A percentile compares a stretch with the other conserved stretches of the same genome.
Evolutionary conservation across 345 rosid species (phyloP).

Genomic region (Aquilaria sinensis): DNA sequence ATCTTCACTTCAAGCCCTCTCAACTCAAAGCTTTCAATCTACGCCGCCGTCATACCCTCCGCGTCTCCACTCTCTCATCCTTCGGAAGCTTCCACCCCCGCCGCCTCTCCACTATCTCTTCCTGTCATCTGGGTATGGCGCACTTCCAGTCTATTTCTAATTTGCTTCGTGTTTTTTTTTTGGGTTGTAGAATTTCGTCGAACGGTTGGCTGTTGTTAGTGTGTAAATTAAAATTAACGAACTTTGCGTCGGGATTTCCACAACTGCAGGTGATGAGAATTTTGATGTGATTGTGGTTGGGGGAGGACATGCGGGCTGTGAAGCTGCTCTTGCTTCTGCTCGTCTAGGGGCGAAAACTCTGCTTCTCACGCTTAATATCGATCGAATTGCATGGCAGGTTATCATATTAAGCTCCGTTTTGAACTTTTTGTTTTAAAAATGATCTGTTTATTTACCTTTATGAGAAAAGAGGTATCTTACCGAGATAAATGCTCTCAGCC

Average conservation of each 20-base stretch:
- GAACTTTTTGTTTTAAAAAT: background rate
- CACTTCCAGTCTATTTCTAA: background rate
- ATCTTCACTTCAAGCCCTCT: background rate
- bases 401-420: background rate
- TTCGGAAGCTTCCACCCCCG: background rate
- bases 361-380: constrained; percentile 84
- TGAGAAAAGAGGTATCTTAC: background rate
- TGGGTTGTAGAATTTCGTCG: constrained; percentile 10
- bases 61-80: background rate
- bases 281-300: constrained; percentile 91
- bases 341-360: constrained; percentile 86
- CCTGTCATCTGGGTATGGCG: constrained; percentile 1
- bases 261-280: constrained; percentile 46
- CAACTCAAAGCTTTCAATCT: too few relatives aligned
- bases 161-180: background rate
- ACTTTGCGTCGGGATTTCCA: constrained; percentile 13
- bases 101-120: background rate
- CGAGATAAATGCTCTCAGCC: constrained; percentile 41
- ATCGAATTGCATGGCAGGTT: constrained; percentile 98
- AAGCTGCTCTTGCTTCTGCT: constrained; percentile 92
- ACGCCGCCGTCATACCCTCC: background rate
- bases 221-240: background rate
- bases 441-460: background rate
- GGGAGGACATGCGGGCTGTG: constrained; percentile 95
- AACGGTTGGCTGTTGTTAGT: background rate